Conservation (phyloP, 768 basidiomycete genomes). For the Lactarius vividus region DNA sequence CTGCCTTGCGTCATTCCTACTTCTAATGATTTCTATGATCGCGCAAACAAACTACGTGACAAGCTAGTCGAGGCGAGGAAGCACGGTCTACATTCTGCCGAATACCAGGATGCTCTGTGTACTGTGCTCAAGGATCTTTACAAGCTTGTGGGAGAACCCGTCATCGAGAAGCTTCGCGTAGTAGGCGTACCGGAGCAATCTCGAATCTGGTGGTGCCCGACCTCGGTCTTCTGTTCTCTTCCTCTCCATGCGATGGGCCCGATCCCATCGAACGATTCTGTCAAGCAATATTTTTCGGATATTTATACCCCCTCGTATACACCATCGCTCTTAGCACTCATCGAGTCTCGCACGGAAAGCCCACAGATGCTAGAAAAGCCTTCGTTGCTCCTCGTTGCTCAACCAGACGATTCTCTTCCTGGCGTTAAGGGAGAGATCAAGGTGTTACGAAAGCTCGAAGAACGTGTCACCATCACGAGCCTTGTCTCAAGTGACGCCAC, state of each 20-base stretch:
- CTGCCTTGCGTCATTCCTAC: too few species aligned
- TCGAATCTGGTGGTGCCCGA: too few species aligned
- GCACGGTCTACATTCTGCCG: background rate
- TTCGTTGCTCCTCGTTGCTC: background rate
- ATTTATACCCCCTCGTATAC: too few species aligned
- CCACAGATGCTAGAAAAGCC: background rate
- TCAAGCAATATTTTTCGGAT: too few species aligned
- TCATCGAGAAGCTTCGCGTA: background rate
- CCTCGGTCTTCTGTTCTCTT: too few species aligned
- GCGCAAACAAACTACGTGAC: too few species aligned
- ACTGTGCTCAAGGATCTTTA: background rate
- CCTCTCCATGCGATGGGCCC: too few species aligned
- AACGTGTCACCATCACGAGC: background rate
- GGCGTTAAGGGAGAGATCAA: background rate
- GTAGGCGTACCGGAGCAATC: too few species aligned
- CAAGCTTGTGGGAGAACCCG: background rate
- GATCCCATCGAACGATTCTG: too few species aligned
- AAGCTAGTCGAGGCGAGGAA: background rate
- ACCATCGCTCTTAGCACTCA: too few species aligned
- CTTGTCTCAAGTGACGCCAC: background rate
- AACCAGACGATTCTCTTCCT: background rate
- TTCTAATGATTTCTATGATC: too few species aligned
- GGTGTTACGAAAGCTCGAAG: background rate
- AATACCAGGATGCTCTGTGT: background rate
- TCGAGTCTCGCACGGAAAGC: background rate